Conservation (phyloP, 2,329 filamentous ascomycete genomes). For the Bimuria novae-zelandiae region DNA sequence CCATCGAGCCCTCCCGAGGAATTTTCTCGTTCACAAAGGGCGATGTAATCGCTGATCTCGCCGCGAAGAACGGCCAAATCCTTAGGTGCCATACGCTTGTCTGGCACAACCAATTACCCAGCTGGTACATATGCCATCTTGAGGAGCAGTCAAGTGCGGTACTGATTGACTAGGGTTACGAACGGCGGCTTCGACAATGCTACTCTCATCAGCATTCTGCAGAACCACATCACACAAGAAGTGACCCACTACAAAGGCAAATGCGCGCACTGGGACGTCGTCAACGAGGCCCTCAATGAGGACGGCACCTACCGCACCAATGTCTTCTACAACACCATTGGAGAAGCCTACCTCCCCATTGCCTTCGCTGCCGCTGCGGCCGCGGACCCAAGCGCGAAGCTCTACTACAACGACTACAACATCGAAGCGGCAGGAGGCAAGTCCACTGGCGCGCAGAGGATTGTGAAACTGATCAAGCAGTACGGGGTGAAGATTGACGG, state of each 20-base stretch:
- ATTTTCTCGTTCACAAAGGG: conserved; percentile 36
- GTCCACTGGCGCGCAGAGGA: conserved; percentile 38
- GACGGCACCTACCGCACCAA: conserved; percentile 46
- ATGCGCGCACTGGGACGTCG: conserved; percentile 49
- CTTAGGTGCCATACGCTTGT: conserved; percentile 49
- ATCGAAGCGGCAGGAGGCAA: conserved; percentile 48
- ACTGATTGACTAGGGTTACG: conserved; percentile 1
- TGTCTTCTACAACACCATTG: conserved; percentile 48
- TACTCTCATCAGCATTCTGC: conserved; percentile 48
- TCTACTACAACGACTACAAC: conserved; percentile 54
- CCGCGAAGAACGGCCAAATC: conserved; percentile 39
- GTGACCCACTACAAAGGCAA: conserved; percentile 46
- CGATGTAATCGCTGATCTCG: conserved; percentile 34
- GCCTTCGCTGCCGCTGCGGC: conserved; percentile 46
- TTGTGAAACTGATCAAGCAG: conserved; percentile 46
- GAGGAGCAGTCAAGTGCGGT: conserved; percentile 54
- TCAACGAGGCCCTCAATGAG: conserved; percentile 49
- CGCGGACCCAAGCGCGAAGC: conserved; percentile 45
- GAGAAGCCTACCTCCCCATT: conserved; percentile 48
- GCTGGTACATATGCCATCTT: conserved; percentile 51
- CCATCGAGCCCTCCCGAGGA: conserved; percentile 34
- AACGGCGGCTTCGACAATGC: conserved; percentile 46
- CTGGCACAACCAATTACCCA: conserved; percentile 49
- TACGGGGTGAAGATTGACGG: conserved; percentile 42
- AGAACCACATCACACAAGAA: conserved; percentile 48